Evolutionary conservation across 441 rosid genomes (phyloP).

Genomic region (Pelargonium australe): DNA sequence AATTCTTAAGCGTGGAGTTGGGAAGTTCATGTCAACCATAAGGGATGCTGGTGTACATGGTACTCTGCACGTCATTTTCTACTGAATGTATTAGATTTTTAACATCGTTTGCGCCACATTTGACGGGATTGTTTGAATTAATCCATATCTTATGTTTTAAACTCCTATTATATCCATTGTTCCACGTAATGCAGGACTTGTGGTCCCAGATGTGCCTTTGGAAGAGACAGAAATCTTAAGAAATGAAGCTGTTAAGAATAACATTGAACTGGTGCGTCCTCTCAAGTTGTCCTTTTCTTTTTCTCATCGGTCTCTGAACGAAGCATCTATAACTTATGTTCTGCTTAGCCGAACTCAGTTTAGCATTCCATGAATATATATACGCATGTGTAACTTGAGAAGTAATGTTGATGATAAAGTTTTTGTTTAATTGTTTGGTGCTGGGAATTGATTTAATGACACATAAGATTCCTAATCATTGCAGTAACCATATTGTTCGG

Average conservation of each 20-base stretch:
- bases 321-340: too few species aligned
- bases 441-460: too few species aligned
- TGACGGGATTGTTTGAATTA: neutral
- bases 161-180: neutral
- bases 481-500: too few species aligned
- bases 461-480: too few species aligned
- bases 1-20: conserved; percentile 70
- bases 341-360: too few species aligned
- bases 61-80: conserved; percentile 26
- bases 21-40: conserved; percentile 56
- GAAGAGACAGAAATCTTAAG: conserved; percentile 78
- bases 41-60: conserved; percentile 71
- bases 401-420: too few species aligned
- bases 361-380: too few species aligned
- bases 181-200: conserved; percentile 55
- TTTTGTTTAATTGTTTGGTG: too few species aligned
- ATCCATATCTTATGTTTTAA: neutral
- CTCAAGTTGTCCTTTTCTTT: too few species aligned
- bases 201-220: conserved; percentile 88
- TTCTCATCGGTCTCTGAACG: too few species aligned
- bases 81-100: conserved; percentile 4
- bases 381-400: too few species aligned
- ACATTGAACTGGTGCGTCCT: conserved; percentile 57
- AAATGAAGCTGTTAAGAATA: conserved; percentile 52
- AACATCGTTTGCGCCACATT: neutral